Conservation (phyloP, 148 eudicot genomes). For the Camellia lanceoleosa region DNA sequence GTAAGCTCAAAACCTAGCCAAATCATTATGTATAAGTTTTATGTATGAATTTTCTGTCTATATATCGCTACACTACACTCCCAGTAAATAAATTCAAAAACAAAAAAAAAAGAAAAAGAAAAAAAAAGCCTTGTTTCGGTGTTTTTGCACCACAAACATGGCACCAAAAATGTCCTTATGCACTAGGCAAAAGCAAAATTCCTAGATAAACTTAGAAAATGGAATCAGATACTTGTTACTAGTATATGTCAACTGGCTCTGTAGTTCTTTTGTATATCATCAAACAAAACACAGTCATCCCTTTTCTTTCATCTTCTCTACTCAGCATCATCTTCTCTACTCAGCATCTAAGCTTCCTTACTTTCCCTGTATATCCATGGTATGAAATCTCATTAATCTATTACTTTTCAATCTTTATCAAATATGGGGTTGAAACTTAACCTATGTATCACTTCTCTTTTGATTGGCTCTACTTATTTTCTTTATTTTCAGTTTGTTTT, state of each 20-base stretch:
- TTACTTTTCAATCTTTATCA: background rate
- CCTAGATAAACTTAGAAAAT: background rate
- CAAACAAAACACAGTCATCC: no score
- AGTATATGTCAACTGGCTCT: background rate
- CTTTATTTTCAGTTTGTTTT: background rate
- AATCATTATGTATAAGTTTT: no score
- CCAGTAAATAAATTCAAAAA: no score
- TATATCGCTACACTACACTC: no score
- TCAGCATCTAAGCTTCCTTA: no score
- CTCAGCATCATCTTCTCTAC: background rate
- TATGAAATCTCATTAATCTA: background rate
- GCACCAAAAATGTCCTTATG: background rate
- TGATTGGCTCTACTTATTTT: background rate
- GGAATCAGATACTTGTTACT: slow-evolving; percentile 5
- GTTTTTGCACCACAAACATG: background rate
- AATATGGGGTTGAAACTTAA: background rate
- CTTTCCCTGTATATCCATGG: slow-evolving; percentile 5
- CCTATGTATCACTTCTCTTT: background rate
- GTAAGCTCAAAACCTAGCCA: no score
- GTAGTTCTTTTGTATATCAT: background rate
- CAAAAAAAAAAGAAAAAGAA: no score
- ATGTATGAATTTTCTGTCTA: no score
- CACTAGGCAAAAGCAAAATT: background rate
- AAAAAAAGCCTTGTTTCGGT: background rate
- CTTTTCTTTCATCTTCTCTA: background rate